Percentiles rank a stretch among this genome's conserved stretches.
These are phyloP conservation scores for Pseudomassariella vexata DNA, from an alignment of 2,329 filamentous ascomycete species.

Conservation along the genomic window DNA sequence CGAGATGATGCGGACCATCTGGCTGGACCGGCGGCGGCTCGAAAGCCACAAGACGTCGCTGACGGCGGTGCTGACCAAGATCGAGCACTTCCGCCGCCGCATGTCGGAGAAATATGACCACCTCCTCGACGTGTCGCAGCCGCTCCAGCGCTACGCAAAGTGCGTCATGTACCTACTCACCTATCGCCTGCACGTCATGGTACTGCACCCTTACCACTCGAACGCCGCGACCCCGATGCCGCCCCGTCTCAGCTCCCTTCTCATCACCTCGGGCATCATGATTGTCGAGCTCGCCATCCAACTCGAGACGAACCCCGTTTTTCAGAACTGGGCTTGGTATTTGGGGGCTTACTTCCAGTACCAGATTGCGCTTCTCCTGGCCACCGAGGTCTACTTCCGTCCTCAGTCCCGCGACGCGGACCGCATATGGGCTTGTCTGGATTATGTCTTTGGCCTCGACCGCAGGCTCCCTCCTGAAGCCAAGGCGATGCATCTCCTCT, in stretches of 20 bases:
- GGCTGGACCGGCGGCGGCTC: conserved; percentile 62
- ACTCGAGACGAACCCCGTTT: conserved; percentile 35
- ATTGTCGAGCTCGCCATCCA: conserved; percentile 43
- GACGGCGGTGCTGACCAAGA: conserved; percentile 59
- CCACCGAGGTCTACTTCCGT: conserved; percentile 59
- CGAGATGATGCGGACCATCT: conserved; percentile 66
- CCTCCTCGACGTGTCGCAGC: conserved; percentile 52
- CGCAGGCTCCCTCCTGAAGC: conserved; percentile 41
- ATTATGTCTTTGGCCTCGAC: conserved; percentile 65
- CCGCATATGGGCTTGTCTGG: conserved; percentile 65
- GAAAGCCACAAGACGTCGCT: conserved; percentile 56
- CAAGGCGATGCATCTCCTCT: conserved; percentile 56
- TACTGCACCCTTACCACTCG: conserved; percentile 61
- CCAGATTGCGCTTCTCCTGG: conserved; percentile 62
- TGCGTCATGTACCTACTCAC: conserved; percentile 60
- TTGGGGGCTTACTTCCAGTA: conserved; percentile 66
- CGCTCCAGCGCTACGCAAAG: conserved; percentile 58
- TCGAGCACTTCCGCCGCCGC: conserved; percentile 60
- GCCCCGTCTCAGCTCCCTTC: conserved; percentile 55
- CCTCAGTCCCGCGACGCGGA: conserved; percentile 52
- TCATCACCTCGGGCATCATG: conserved; percentile 54
- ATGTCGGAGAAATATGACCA: conserved; percentile 62
- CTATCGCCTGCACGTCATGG: conserved; percentile 58
- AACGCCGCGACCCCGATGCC: conserved; percentile 45
- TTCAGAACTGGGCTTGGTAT: conserved; percentile 65